phyloP scores from a whole-genome alignment of 257 asterid species.

The Solanum gracilifrons region DNA sequence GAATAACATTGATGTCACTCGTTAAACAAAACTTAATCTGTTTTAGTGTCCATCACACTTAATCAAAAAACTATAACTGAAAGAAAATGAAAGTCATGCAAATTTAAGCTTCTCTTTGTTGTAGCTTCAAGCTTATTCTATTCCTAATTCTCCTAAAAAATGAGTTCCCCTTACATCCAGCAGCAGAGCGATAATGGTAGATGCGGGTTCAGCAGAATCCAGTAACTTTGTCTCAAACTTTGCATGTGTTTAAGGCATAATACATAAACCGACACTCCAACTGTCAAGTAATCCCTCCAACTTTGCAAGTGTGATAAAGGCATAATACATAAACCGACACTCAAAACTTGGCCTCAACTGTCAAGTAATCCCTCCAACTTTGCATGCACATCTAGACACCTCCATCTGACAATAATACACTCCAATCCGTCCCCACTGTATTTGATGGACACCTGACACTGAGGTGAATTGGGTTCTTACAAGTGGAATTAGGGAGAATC shows the following conservation, averaged over 20 bases:
- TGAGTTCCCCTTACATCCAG: background rate
- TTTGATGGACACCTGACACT: background rate
- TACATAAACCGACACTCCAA: background rate
- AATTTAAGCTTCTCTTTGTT: background rate
- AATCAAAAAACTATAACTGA: background rate
- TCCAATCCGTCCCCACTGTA: background rate
- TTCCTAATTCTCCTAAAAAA: background rate
- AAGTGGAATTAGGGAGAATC: background rate
- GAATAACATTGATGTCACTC: background rate
- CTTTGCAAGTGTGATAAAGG: background rate
- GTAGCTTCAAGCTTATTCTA: background rate
- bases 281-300: background rate
- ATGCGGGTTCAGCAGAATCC: background rate
- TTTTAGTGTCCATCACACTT: background rate
- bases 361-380: background rate
- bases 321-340: background rate
- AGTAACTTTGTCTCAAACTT: background rate
- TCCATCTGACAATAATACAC: background rate
- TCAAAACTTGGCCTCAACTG: background rate
- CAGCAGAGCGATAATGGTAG: background rate
- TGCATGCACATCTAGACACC: background rate
- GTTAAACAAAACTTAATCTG: background rate
- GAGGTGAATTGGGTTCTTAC: background rate
- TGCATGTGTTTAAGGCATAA: background rate
- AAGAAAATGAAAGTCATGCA: background rate